Base-by-base conservation (phyloP, 306 rosid species). In the Myrica gale region DNA sequence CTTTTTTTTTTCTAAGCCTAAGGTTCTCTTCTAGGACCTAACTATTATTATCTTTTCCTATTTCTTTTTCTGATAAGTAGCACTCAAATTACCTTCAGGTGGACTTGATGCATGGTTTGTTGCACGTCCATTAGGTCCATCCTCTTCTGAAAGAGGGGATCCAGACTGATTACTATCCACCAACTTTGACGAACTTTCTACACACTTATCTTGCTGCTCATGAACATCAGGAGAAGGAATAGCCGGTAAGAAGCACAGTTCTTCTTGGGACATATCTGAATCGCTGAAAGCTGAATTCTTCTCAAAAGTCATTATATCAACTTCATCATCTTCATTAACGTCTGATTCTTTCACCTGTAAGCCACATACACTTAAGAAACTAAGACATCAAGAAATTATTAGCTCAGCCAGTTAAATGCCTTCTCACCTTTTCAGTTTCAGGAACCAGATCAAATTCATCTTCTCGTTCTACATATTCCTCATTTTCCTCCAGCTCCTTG, bases 401-500 rank as follows among this genome's bases (percentile, higher is more conserved):
- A 3, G 23, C 53, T 78, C 19, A 21, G 41, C 54, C 72, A 72
- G 68, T 77, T 63, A 12, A 74, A 46, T 3, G 17, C 51, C 11
- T 41, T 67, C 80, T 75, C 62, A 94, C 98, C 92, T 95, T 92
- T 71, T 92, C 97, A 21, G 92, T 85, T 74, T 95, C 99, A 0
- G 95, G 97, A 74, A 82, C 84, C 85, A 95, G 83, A 92, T 95
- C 99, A 85, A 95, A 95, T 61, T 95, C 99, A 81, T 95, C 99
- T 83, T 95, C 99, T 44, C 91, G 85, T 77, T 95, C 99, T 2
- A 95, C 85, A 9, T 95, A 92, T 81, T 95, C 98, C 78, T 92
- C 98, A 46, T 95, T 95, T 87, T 95, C 99, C 80, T 95, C 99
- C 2, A 95, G 97, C 89, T 95, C 99, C 79, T 95, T 95, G 81